Percentiles rank a stretch among this genome's conserved stretches.
Evolutionary conservation across 257 asterid genomes (phyloP).

Genomic region (Primulina huaijiensis): DNA sequence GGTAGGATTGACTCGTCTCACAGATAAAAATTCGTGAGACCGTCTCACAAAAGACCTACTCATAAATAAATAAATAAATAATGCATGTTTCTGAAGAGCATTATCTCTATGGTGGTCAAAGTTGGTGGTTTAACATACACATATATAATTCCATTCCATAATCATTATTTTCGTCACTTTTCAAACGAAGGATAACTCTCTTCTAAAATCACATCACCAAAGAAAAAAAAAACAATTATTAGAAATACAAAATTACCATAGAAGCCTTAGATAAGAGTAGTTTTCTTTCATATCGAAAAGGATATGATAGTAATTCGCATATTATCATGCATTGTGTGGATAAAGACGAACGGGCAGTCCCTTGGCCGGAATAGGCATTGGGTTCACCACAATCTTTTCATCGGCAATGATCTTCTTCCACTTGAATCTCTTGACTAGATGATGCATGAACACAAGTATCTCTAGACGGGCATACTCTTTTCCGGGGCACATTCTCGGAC

Average conservation of each 20-base stretch:
- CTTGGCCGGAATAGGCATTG: conserved; percentile 48
- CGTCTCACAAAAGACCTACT: too few species aligned
- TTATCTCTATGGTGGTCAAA: too few species aligned
- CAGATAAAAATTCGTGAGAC: too few species aligned
- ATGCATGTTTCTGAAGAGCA: too few species aligned
- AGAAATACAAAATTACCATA: background rate
- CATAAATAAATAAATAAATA: too few species aligned
- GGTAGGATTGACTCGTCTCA: too few species aligned
- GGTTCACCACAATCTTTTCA: conserved; percentile 53
- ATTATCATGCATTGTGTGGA: conserved; percentile 35
- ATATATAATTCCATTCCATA: too few species aligned
- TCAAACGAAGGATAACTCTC: background rate
- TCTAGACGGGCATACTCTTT: conserved; percentile 56
- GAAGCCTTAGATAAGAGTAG: background rate
- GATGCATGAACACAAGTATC: conserved; percentile 56
- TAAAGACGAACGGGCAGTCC: conserved; percentile 52
- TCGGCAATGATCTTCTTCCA: conserved; percentile 40
- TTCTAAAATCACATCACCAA: background rate
- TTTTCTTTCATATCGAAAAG: background rate
- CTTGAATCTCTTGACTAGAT: conserved; percentile 47
- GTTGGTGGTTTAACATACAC: too few species aligned
- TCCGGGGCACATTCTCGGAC: conserved; percentile 62
- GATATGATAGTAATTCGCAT: background rate
- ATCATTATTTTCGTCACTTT: background rate
- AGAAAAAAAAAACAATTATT: too few species aligned